phyloP scores from a whole-genome alignment of 2,329 filamentous ascomycete species.

The Ophiostoma sp. region DNA sequence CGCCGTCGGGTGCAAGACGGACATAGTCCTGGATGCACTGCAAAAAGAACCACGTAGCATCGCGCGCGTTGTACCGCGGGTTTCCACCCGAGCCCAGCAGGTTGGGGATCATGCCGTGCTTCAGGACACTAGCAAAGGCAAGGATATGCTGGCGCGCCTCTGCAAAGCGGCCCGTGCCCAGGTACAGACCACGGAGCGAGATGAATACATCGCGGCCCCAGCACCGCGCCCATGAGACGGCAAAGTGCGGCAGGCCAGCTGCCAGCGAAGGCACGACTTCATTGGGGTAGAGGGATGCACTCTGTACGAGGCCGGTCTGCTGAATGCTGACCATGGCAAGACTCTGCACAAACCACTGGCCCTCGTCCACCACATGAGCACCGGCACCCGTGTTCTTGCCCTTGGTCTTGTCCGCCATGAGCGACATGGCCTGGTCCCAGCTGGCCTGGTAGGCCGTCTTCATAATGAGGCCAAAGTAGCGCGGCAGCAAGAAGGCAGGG shows the following conservation, averaged over 20 bases:
- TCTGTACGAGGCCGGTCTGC: slow-evolving; percentile 81
- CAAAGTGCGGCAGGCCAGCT: slow-evolving; percentile 89
- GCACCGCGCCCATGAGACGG: slow-evolving; percentile 88
- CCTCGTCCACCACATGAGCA: slow-evolving; percentile 53
- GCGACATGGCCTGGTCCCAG: slow-evolving; percentile 67
- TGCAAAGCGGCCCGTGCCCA: slow-evolving; percentile 80
- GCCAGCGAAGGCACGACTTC: slow-evolving; percentile 82
- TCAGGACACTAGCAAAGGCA: slow-evolving; percentile 91
- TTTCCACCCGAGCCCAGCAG: slow-evolving; percentile 77
- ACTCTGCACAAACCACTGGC: slow-evolving; percentile 83
- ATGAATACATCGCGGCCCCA: slow-evolving; percentile 99
- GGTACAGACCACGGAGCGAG: slow-evolving; percentile 81
- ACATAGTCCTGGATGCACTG: slow-evolving; percentile 94
- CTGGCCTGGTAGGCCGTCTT: slow-evolving; percentile 83
- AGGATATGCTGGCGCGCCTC: slow-evolving; percentile 92
- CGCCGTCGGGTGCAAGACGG: slow-evolving; percentile 71
- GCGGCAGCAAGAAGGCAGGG: slow-evolving; percentile 82
- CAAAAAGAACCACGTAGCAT: slow-evolving; percentile 97
- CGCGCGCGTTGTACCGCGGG: slow-evolving; percentile 90
- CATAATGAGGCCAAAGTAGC: slow-evolving; percentile 87
- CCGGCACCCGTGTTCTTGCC: background rate
- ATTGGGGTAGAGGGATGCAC: slow-evolving; percentile 81
- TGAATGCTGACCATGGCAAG: slow-evolving; percentile 89
- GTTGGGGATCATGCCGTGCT: slow-evolving; percentile 98
- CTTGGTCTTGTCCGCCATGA: slow-evolving; percentile 62